A percentile compares a stretch with the other conserved stretches of the same genome.
These are phyloP conservation scores for Voacanga thouarsii DNA, from an alignment of 257 asterid genomes.

Conservation along the genomic window DNA sequence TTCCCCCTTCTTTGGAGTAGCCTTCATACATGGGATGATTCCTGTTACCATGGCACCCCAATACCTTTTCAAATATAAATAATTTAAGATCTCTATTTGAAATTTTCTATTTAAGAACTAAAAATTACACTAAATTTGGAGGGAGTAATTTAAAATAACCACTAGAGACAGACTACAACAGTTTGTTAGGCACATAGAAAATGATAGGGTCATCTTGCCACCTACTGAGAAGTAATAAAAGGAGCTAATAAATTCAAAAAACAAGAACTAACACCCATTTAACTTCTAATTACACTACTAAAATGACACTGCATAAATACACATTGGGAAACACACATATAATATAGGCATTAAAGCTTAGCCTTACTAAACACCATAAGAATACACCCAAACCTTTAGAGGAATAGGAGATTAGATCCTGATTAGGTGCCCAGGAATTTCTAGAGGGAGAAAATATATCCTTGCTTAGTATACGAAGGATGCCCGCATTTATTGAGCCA, in stretches of 20 bases:
- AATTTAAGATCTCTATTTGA: neutral
- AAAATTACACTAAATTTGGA: neutral
- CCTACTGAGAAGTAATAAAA: neutral
- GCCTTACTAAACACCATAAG: neutral
- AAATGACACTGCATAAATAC: neutral
- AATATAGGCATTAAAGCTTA: neutral
- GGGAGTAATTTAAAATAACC: neutral
- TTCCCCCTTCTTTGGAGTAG: too few relatives aligned
- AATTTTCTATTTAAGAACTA: neutral
- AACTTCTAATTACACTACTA: neutral
- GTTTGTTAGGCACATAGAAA: too few relatives aligned
- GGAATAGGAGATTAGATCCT: constrained; percentile 13
- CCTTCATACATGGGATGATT: too few relatives aligned
- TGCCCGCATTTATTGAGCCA: constrained; percentile 23
- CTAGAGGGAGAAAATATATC: constrained; percentile 21
- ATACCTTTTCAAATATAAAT: neutral
- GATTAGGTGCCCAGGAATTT: constrained; percentile 28
- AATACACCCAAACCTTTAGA: constrained; percentile 40
- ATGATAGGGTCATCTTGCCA: neutral
- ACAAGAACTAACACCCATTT: too few relatives aligned
- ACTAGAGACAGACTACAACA: neutral
- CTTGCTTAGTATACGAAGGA: constrained; percentile 17
- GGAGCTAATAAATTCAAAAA: neutral
- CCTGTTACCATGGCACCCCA: neutral
- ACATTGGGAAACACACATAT: neutral